Base-by-base conservation (phyloP, 805 yeast species). In the Wickerhamiella qilinensis region DNA sequence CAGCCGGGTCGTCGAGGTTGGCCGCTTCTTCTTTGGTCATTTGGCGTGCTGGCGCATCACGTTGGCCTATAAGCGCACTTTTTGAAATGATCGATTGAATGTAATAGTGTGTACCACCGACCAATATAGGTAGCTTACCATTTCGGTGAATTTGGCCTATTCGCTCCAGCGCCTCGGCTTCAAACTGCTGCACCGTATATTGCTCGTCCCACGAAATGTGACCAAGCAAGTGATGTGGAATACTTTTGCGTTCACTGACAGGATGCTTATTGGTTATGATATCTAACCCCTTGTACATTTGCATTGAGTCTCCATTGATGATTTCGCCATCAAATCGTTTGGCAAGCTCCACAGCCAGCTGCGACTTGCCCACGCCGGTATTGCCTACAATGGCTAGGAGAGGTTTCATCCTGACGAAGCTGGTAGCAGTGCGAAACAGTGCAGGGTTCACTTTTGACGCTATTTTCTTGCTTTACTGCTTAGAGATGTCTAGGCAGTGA, bases 221-320 rank as follows among this genome's bases (percentile, higher is more conserved):
- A 47, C 91, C 75, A 73, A 91, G 75, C 1, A 91, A 75, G 62
- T 86, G 94, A 52, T 91, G 98, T 0, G 73, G 68, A 0, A 91
- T 53, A 0, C 84, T 88, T 4, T 67, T 63, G 28, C 94, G 63
- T 46, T 88, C 95, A 0, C 60, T 63, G 1, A 78, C 43, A 0
- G 98, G 97, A 50, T 91, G 97, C 51, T 91, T 91, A 52, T 91
- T 91, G 14, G 98, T 82, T 43, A 91, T 83, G 9, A 73, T 71
- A 12, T 79, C 83, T 1, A 74, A 59, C 0, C 72, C 76, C 30
- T 64, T 59, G 57, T 91, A 91, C 65, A 91, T 80, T 58, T 91
- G 98, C 96, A 91, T 86, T 1, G 97, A 84, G 55, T 91, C 98
- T 0, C 94, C 94, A 57, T 91, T 91, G 45, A 91, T 80, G 45